Base-by-base conservation (phyloP, 495 filamentous ascomycete genomes). In the Neurospora discreta region DNA sequence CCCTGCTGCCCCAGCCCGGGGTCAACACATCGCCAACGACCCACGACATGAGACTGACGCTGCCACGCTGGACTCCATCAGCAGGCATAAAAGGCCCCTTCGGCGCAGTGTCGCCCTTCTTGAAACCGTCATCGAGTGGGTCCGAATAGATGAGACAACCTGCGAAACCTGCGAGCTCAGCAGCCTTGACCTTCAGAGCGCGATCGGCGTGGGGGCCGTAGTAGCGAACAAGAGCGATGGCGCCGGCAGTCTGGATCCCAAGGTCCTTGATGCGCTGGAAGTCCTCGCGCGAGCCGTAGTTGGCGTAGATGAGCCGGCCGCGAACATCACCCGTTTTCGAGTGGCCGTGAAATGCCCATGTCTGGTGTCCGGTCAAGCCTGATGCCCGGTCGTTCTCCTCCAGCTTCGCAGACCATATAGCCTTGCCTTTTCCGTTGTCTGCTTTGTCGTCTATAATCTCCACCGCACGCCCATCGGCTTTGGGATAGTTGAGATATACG, bases 121-220 rank as follows among this genome's bases (percentile, higher is more conserved):
- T 74, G 75, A 92, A 94, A 10, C 92, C 92, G 76, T 96, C 90
- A 67, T 97, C 90, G 1, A 86, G 83, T 0, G 93, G 95, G 80
- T 98, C 95, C 42, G 90, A 95, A 82, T 97, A 99, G 73, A 97
- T 93, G 42, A 99, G 88, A 75, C 92, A 95, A 4, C 95, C 95
- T 3, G 84, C 89, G 70, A 92, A 94, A 3, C 95, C 95, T 2
- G 89, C 90, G 71, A 91, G 76, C 80, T 98, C 92, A 6, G 95
- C 95, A 4, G 92, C 93, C 80, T 94, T 97, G 70, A 99, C 87
- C 81, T 97, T 97, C 75, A 96, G 77, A 13, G 89, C 91, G 36
- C 87, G 81, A 80, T 95, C 91, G 5, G 80, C 78, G 76, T 94
- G 90, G 1, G 88, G 88, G 23, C 93, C 94, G 75, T 90, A 90